Evolutionary conservation across 2,329 filamentous ascomycete genomes (phyloP).

Genomic region (Neonectria sp.): DNA sequence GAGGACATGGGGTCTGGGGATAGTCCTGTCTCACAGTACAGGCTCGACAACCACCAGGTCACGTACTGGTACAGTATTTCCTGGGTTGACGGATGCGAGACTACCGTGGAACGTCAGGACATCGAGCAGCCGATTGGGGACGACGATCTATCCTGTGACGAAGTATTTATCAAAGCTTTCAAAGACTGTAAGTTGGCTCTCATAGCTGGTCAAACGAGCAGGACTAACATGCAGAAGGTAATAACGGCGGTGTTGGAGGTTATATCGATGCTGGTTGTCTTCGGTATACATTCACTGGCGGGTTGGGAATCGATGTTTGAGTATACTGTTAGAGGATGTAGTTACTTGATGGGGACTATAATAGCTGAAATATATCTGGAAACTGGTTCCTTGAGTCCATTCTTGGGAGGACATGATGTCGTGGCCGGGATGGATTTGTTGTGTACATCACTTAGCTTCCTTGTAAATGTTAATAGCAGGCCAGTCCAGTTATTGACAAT

Average conservation of each 20-base stretch:
- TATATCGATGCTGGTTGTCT: constrained; percentile 25
- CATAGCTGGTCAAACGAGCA: too few relatives aligned
- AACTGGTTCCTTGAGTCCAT: too few relatives aligned
- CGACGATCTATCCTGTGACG: neutral
- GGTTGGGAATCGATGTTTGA: neutral
- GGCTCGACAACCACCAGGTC: neutral
- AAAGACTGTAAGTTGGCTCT: constrained; percentile 11
- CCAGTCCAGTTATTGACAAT: too few relatives aligned
- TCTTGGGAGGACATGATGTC: too few relatives aligned
- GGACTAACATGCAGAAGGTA: constrained; percentile 9
- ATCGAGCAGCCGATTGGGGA: neutral
- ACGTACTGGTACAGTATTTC: constrained; percentile 11
- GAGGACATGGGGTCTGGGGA: constrained; percentile 1
- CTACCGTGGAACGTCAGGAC: constrained; percentile 11
- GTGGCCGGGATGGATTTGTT: too few relatives aligned
- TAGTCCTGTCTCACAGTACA: neutral
- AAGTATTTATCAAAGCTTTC: neutral
- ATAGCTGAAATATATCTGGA: too few relatives aligned
- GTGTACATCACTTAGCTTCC: too few relatives aligned
- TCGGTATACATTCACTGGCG: neutral
- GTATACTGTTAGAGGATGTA: too few relatives aligned
- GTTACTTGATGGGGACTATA: too few relatives aligned
- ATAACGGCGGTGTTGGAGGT: constrained; percentile 23
- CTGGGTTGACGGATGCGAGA: constrained; percentile 25
- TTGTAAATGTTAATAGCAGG: too few relatives aligned